Conservation (phyloP, 306 rosid genomes). For the Lagenaria siceraria region DNA sequence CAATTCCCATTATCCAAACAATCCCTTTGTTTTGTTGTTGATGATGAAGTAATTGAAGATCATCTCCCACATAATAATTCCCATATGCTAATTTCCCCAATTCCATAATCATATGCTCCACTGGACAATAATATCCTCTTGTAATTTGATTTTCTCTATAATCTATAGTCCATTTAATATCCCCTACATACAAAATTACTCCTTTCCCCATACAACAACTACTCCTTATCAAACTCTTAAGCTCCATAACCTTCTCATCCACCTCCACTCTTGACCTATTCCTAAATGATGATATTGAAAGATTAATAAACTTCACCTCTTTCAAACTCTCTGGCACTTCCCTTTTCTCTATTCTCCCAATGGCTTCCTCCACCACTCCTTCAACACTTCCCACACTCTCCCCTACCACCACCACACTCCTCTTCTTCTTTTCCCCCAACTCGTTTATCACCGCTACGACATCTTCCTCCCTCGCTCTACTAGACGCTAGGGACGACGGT, state of each 20-base stretch:
- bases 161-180: slow-evolving; percentile 64
- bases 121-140: slow-evolving; percentile 46
- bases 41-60: background rate
- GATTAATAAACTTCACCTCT: slow-evolving; percentile 44
- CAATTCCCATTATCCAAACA: slow-evolving; percentile 73
- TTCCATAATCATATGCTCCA: slow-evolving; percentile 76
- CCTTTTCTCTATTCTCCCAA: slow-evolving; percentile 54
- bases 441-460: slow-evolving; percentile 40
- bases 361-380: slow-evolving; percentile 50
- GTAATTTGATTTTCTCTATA: slow-evolving; percentile 26
- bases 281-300: slow-evolving; percentile 37
- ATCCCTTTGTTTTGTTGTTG: slow-evolving; percentile 8
- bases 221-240: slow-evolving; percentile 24
- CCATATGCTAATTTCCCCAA: slow-evolving; percentile 60
- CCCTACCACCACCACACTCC: slow-evolving; percentile 71
- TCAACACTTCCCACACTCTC: slow-evolving; percentile 52
- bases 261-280: slow-evolving; percentile 48
- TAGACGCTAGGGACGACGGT: background rate
- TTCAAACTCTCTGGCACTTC: slow-evolving; percentile 47
- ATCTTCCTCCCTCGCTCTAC: slow-evolving; percentile 45
- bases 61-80: slow-evolving; percentile 18
- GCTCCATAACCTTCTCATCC: slow-evolving; percentile 57
- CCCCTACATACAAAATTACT: slow-evolving; percentile 68
- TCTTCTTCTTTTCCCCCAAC: slow-evolving; percentile 32
- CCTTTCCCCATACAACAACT: slow-evolving; percentile 29